Percentiles rank a stretch among this genome's conserved stretches.
Evolutionary conservation across 805 yeast species (phyloP).

Genomic region (Hanseniaspora clermontiae): DNA sequence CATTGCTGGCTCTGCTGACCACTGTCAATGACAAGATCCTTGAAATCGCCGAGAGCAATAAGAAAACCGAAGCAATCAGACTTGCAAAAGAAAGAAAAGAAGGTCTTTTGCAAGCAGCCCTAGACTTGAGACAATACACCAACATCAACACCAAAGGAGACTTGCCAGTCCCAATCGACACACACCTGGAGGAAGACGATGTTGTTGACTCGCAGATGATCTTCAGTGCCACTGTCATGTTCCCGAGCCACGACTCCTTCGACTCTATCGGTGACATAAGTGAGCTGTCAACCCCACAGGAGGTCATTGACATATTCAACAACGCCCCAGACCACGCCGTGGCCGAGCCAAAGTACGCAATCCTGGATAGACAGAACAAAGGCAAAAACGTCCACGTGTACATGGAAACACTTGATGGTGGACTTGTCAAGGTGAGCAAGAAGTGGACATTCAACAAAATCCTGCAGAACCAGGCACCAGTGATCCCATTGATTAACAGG

Average conservation of each 20-base stretch:
- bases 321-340: conserved; percentile 55
- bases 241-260: conserved; percentile 74
- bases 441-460: conserved; percentile 54
- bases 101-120: conserved; percentile 44
- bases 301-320: conserved; percentile 48
- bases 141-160: conserved; percentile 41
- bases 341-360: conserved; percentile 25
- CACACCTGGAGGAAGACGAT: conserved; percentile 47
- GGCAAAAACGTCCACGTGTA: conserved; percentile 52
- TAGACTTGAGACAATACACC: conserved; percentile 45
- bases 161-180: conserved; percentile 38
- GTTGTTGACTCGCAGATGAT: conserved; percentile 68
- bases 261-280: conserved; percentile 68
- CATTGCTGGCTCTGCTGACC: conserved; percentile 37
- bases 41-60: conserved; percentile 23
- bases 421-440: conserved; percentile 73
- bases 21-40: conserved; percentile 33
- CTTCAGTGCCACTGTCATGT: conserved; percentile 58
- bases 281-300: conserved; percentile 56
- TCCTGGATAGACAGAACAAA: conserved; percentile 36
- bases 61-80: conserved; percentile 28
- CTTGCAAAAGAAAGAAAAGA: conserved; percentile 19
- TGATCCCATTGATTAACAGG: conserved; percentile 65
- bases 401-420: conserved; percentile 75
- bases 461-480: conserved; percentile 47